These are phyloP conservation scores for Termitomyces bulborhizus DNA, from an alignment of 768 basidiomycete genomes.

Conservation along the genomic window DNA sequence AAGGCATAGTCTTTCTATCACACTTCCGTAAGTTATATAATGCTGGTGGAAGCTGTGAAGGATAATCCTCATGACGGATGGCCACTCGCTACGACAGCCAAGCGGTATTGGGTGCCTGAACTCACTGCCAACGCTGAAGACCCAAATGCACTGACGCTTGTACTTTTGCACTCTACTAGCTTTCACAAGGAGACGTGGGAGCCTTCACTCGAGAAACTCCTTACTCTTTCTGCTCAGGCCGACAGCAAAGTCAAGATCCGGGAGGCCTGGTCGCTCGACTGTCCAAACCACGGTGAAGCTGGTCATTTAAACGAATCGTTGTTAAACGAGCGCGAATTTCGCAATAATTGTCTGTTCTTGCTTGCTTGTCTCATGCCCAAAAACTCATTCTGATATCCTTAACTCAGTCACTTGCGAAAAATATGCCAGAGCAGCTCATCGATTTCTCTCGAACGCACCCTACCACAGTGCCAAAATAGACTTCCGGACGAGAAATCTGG, in stretches of 20 bases:
- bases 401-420: conserved; percentile 54
- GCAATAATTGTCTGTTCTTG: conserved; percentile 35
- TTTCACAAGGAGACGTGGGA: conserved; percentile 77
- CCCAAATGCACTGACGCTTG: conserved; percentile 44
- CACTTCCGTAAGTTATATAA: not conserved
- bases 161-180: conserved; percentile 65
- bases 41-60: conserved; percentile 18
- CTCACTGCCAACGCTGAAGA: conserved; percentile 29
- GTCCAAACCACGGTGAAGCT: conserved; percentile 68
- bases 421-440: conserved; percentile 54
- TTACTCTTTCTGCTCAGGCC: conserved; percentile 22
- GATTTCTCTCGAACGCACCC: conserved; percentile 42
- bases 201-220: conserved; percentile 46
- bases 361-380: not conserved
- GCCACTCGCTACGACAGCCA: conserved; percentile 48
- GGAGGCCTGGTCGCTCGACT: conserved; percentile 66
- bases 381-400: not conserved
- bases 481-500: conserved; percentile 43
- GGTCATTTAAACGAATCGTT: conserved; percentile 44
- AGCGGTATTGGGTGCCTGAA: conserved; percentile 45
- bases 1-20: not conserved
- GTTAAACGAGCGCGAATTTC: conserved; percentile 37
- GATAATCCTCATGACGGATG: conserved; percentile 36
- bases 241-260: conserved; percentile 29
- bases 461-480: conserved; percentile 34